phyloP scores from a whole-genome alignment of 139 green algal species.

The Mesostigma viride region DNA sequence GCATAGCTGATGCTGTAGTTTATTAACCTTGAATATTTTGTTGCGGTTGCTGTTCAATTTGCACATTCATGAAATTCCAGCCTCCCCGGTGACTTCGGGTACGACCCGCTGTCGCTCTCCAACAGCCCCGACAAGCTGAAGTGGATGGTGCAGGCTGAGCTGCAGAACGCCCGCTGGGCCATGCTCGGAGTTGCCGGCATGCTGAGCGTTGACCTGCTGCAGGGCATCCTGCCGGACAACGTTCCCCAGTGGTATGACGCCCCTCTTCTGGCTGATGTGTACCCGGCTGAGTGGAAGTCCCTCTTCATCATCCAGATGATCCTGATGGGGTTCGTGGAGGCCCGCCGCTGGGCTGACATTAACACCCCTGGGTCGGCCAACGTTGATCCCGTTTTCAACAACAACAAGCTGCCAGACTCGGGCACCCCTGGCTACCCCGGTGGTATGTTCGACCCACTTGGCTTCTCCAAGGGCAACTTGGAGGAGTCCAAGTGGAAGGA shows the following conservation, averaged over 20 bases:
- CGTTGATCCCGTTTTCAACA: constrained; percentile 54
- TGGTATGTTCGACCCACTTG: constrained; percentile 54
- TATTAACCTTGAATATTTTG: neutral
- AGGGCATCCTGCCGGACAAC: constrained; percentile 15
- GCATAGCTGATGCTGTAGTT: neutral
- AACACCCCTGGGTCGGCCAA: constrained; percentile 63
- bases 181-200: constrained; percentile 82
- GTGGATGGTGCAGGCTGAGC: constrained; percentile 45
- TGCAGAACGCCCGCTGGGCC: constrained; percentile 69
- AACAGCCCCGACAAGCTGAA: constrained; percentile 30
- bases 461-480: constrained; percentile 17
- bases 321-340: constrained; percentile 69
- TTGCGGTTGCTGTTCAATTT: neutral
- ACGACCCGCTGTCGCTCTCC: constrained; percentile 80
- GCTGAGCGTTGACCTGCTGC: constrained; percentile 53
- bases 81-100: constrained; percentile 60
- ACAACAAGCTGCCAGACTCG: constrained; percentile 35
- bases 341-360: constrained; percentile 63
- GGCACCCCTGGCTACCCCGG: constrained; percentile 50
- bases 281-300: no score
- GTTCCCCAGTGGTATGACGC: constrained; percentile 26
- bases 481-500: constrained; percentile 40
- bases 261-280: constrained; percentile 32
- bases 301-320: constrained; percentile 74
- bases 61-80: constrained; percentile 6